These are phyloP conservation scores for Fusarium begoniae DNA, from an alignment of 2,329 filamentous ascomycete species.

Conservation along the genomic window DNA sequence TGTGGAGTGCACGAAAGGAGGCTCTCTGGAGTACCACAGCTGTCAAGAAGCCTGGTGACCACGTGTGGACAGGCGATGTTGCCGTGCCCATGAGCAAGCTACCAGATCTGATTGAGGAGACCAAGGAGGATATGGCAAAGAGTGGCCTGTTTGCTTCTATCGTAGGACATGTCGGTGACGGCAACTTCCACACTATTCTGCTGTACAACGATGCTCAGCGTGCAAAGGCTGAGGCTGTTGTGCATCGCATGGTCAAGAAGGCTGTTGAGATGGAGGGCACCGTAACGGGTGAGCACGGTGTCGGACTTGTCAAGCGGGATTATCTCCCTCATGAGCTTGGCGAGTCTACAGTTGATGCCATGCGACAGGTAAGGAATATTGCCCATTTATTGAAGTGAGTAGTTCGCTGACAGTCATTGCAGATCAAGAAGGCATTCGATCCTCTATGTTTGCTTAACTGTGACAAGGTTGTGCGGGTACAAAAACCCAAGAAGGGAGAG, in stretches of 20 bases:
- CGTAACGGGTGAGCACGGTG: conserved; percentile 86
- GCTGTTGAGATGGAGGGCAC: conserved; percentile 88
- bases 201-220: conserved; percentile 73
- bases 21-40: conserved; percentile 84
- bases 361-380: conserved; percentile 72
- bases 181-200: conserved; percentile 78
- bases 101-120: conserved; percentile 80
- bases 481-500: conserved; percentile 56
- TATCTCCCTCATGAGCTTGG: conserved; percentile 84
- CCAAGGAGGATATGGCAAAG: conserved; percentile 57
- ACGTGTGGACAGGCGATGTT: conserved; percentile 87
- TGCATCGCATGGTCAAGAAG: conserved; percentile 86
- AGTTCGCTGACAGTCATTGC: conserved; percentile 1
- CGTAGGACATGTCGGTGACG: conserved; percentile 79
- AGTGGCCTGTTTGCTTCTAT: conserved; percentile 60
- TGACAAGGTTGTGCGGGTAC: conserved; percentile 73
- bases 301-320: conserved; percentile 85
- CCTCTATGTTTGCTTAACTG: conserved; percentile 75
- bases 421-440: conserved; percentile 85
- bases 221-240: conserved; percentile 72
- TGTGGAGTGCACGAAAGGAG: conserved; percentile 87
- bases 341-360: conserved; percentile 77
- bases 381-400: not conserved
- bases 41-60: conserved; percentile 70
- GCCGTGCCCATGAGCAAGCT: conserved; percentile 81